phyloP scores from a whole-genome alignment of 2,329 filamentous ascomycete species.

The Blumeria hordei region DNA sequence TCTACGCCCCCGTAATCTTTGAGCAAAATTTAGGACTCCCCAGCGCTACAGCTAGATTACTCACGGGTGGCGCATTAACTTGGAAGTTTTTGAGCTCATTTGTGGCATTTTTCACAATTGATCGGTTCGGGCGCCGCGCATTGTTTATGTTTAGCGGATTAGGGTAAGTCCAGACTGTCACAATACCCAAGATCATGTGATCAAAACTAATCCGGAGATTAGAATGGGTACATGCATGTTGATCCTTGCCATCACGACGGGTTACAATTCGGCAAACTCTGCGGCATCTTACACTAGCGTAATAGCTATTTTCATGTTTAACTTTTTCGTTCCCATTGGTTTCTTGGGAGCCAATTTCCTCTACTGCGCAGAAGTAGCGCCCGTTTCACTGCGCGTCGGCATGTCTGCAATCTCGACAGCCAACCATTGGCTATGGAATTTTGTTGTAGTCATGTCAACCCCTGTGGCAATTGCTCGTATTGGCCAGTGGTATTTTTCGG shows the following conservation, averaged over 20 bases:
- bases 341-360: slow-evolving; percentile 51
- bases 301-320: slow-evolving; percentile 33
- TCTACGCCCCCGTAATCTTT: slow-evolving; percentile 56
- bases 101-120: slow-evolving; percentile 29
- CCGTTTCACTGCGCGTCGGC: slow-evolving; percentile 41
- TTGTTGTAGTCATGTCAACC: slow-evolving; percentile 53
- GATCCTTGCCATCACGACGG: slow-evolving; percentile 26
- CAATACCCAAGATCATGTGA: neutral
- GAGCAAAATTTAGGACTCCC: slow-evolving; percentile 15
- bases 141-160: slow-evolving; percentile 27
- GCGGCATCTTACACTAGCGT: slow-evolving; percentile 25
- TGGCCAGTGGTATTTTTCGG: slow-evolving; percentile 46
- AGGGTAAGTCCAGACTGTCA: slow-evolving; percentile 11
- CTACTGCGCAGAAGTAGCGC: slow-evolving; percentile 47
- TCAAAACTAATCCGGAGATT: neutral
- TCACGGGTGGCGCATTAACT: slow-evolving; percentile 23
- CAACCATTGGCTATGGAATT: slow-evolving; percentile 53
- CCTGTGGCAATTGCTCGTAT: slow-evolving; percentile 16
- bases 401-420: slow-evolving; percentile 44
- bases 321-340: slow-evolving; percentile 32
- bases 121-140: slow-evolving; percentile 38
- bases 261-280: slow-evolving; percentile 21
- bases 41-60: slow-evolving; percentile 24
- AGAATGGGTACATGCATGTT: slow-evolving; percentile 29
- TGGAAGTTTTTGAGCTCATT: slow-evolving; percentile 28